Evolutionary conservation across 306 rosid genomes (phyloP).

Genomic region (Quercus bicolor): DNA sequence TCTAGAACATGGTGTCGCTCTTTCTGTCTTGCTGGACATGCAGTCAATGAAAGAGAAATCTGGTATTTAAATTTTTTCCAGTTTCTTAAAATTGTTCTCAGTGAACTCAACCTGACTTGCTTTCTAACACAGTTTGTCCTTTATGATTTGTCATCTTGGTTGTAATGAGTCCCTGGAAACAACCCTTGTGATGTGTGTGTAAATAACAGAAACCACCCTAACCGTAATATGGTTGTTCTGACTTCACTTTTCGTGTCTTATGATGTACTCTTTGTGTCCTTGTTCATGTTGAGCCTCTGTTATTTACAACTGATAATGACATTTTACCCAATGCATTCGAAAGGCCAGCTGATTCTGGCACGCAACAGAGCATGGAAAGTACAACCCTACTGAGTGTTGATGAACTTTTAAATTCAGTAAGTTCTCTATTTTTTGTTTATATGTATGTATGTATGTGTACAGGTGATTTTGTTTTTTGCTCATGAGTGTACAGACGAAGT

Average conservation of each 20-base stretch:
- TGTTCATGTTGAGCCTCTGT: slow-evolving; percentile 53
- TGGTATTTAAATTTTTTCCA: slow-evolving; percentile 38
- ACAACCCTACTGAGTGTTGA: slow-evolving; percentile 57
- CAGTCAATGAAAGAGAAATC: slow-evolving; percentile 66
- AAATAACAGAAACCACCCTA: too few species aligned
- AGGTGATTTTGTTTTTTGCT: too few species aligned
- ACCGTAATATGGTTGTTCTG: too few species aligned
- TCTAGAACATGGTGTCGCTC: slow-evolving; percentile 58
- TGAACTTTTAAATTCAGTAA: slow-evolving; percentile 63
- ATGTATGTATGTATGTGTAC: too few species aligned
- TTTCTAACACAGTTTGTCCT: slow-evolving; percentile 8
- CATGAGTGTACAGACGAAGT: too few species aligned
- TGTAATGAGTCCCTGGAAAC: slow-evolving; percentile 39
- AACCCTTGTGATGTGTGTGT: too few species aligned
- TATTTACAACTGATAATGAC: slow-evolving; percentile 55
- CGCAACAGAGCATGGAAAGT: slow-evolving; percentile 28
- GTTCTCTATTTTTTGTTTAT: slow-evolving; percentile 22
- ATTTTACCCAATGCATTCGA: slow-evolving; percentile 29
- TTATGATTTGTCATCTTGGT: not conserved
- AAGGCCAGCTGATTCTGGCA: slow-evolving; percentile 27
- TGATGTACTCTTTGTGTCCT: too few species aligned
- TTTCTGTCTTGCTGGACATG: slow-evolving; percentile 63
- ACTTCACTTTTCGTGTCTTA: too few species aligned
- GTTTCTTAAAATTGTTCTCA: slow-evolving; percentile 1
- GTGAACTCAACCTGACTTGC: slow-evolving; percentile 5